Evolutionary conservation across 2,329 filamentous ascomycete genomes (phyloP).

Genomic region (Microcyclosporella mali): DNA sequence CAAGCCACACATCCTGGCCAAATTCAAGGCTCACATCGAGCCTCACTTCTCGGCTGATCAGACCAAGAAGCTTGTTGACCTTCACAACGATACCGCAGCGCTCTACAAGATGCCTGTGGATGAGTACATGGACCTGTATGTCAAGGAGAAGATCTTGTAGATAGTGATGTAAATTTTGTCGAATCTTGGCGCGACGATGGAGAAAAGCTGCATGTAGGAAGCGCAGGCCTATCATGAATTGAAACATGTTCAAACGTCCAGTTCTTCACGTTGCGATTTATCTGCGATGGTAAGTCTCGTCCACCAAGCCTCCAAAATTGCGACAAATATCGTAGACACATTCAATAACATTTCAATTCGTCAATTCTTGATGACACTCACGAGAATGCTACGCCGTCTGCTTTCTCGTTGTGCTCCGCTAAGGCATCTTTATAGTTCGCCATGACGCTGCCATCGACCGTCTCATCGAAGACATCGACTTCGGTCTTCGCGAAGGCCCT

Average conservation of each 20-base stretch:
- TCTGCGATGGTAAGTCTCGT: too few relatives aligned
- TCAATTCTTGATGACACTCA: too few relatives aligned
- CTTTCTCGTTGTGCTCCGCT: slow-evolving; percentile 14
- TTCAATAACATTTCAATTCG: too few relatives aligned
- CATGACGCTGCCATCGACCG: slow-evolving; percentile 29
- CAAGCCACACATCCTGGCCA: slow-evolving; percentile 91
- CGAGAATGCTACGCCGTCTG: slow-evolving; percentile 7
- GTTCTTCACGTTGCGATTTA: background rate
- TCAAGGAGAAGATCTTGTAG: slow-evolving; percentile 44
- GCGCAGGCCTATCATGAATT: background rate
- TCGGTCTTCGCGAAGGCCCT: slow-evolving; percentile 61
- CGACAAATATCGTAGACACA: background rate
- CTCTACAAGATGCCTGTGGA: slow-evolving; percentile 80
- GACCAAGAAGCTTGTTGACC: slow-evolving; percentile 74
- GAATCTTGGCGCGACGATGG: background rate
- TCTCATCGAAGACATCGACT: slow-evolving; percentile 50
- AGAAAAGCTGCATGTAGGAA: background rate
- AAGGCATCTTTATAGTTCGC: slow-evolving; percentile 16
- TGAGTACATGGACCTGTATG: slow-evolving; percentile 85
- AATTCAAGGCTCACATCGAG: slow-evolving; percentile 87
- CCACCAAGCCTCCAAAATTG: too few relatives aligned
- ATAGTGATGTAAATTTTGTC: background rate
- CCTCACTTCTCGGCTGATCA: slow-evolving; percentile 72
- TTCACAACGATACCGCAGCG: slow-evolving; percentile 68
- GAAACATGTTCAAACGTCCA: too few relatives aligned